Percentiles rank a stretch among this genome's conserved stretches.
Evolutionary conservation across 345 rosid genomes (phyloP).

Genomic region (Linum tenue): DNA sequence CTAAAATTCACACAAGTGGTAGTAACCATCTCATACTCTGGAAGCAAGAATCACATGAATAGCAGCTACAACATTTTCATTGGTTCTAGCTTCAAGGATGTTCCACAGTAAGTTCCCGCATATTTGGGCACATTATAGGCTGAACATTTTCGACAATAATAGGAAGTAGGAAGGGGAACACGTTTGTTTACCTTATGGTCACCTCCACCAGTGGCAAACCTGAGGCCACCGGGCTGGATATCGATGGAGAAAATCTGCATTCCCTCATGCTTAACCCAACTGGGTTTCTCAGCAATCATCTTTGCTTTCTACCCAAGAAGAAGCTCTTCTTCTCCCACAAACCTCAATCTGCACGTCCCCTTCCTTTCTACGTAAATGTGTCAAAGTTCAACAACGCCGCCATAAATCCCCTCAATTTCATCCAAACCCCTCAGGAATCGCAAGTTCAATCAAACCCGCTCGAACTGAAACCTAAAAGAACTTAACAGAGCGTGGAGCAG

Average conservation of each 20-base stretch:
- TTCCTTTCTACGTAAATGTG: too few species aligned
- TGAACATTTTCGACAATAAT: neutral
- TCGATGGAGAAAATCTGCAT: constrained; percentile 96
- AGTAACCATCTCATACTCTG: neutral
- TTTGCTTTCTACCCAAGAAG: constrained; percentile 5
- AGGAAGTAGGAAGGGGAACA: constrained; percentile 10
- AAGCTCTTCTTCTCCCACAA: neutral
- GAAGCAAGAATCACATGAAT: neutral
- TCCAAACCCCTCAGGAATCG: too few species aligned
- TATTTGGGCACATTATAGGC: neutral
- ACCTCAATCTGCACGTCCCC: neutral
- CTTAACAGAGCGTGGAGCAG: too few species aligned
- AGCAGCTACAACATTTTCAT: neutral
- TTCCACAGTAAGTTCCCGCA: neutral
- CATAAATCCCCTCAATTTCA: too few species aligned
- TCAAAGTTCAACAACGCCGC: too few species aligned
- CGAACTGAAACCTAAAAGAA: too few species aligned
- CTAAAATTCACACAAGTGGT: neutral
- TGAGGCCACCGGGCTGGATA: constrained; percentile 85
- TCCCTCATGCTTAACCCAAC: constrained; percentile 96
- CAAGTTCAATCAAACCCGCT: too few species aligned
- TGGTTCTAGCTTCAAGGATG: neutral
- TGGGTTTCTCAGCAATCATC: constrained; percentile 97
- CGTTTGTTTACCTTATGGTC: constrained; percentile 70
- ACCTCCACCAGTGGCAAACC: constrained; percentile 99